Percentiles rank a stretch among this genome's conserved stretches.
Evolutionary conservation across 2,329 filamentous ascomycete species (phyloP).

Genomic region (Talaromyces sp.): DNA sequence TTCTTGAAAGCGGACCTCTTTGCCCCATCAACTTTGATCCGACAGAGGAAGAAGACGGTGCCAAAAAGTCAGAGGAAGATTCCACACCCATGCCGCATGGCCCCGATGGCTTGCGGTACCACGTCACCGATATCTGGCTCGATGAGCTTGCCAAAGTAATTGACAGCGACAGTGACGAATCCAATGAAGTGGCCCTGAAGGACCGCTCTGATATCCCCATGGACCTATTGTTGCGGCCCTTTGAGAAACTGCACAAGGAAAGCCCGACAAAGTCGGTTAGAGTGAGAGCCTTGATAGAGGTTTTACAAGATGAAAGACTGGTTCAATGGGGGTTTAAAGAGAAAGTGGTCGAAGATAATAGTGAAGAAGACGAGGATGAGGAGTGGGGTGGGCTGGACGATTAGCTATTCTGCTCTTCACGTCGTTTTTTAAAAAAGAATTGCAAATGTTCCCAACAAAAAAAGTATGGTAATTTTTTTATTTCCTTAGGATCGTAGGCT

Average conservation of each 20-base stretch:
- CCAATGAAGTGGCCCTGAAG: conserved; percentile 29
- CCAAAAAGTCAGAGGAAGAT: conserved; percentile 19
- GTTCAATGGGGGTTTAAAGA: conserved; percentile 50
- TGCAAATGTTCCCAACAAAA: neutral
- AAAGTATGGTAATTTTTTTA: neutral
- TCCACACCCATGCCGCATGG: conserved; percentile 48
- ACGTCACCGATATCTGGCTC: conserved; percentile 84
- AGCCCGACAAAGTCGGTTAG: conserved; percentile 69
- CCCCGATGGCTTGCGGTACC: conserved; percentile 78
- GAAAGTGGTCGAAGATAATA: conserved; percentile 35
- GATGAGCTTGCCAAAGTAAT: conserved; percentile 78
- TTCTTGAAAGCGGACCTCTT: conserved; percentile 36
- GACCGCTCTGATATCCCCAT: conserved; percentile 34
- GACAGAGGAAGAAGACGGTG: conserved; percentile 15
- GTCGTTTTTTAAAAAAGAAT: neutral
- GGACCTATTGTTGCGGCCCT: conserved; percentile 38
- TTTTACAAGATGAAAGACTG: conserved; percentile 68
- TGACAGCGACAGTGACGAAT: conserved; percentile 26
- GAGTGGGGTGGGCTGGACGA: conserved; percentile 10
- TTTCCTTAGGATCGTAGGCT: neutral
- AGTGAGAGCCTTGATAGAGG: conserved; percentile 59
- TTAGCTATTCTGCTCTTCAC: neutral
- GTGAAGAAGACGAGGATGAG: conserved; percentile 40
- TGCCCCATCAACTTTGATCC: conserved; percentile 36
- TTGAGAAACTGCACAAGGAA: conserved; percentile 40